phyloP scores from a whole-genome alignment of 2,329 filamentous ascomycete genomes.

The Boeremia lycopersici region DNA sequence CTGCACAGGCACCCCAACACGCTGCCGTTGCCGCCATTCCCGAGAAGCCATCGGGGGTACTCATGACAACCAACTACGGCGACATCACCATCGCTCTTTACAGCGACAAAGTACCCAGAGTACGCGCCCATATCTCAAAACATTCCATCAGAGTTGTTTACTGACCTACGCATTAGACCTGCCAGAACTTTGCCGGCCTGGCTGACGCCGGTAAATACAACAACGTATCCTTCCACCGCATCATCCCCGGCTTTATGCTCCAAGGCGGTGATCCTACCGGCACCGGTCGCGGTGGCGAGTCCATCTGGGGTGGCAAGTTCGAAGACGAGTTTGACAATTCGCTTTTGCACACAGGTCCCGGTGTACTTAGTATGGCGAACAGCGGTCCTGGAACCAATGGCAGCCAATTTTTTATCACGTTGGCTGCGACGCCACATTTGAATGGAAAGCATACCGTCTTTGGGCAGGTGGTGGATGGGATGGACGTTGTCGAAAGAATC shows the following conservation, averaged over 20 bases:
- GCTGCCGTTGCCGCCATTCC: not conserved
- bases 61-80: conserved; percentile 62
- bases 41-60: not conserved
- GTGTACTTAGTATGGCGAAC: conserved; percentile 94
- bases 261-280: conserved; percentile 94
- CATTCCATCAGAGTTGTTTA: not conserved
- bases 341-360: conserved; percentile 90
- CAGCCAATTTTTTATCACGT: conserved; percentile 92
- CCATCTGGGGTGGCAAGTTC: conserved; percentile 92
- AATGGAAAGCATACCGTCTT: conserved; percentile 99
- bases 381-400: conserved; percentile 91
- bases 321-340: conserved; percentile 82
- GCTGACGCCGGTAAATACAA: conserved; percentile 86
- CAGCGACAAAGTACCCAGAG: conserved; percentile 78
- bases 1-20: conserved; percentile 4
- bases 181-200: conserved; percentile 84
- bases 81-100: conserved; percentile 88
- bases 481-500: conserved; percentile 83
- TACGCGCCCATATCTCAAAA: too few species aligned
- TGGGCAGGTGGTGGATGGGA: conserved; percentile 81
- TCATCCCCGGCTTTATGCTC: conserved; percentile 96
- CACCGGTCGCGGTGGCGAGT: conserved; percentile 84
- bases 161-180: conserved; percentile 57
- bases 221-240: conserved; percentile 83
- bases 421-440: conserved; percentile 93